phyloP scores from a whole-genome alignment of 176 grass and related monocot species.

The Saccharum officinarum region DNA sequence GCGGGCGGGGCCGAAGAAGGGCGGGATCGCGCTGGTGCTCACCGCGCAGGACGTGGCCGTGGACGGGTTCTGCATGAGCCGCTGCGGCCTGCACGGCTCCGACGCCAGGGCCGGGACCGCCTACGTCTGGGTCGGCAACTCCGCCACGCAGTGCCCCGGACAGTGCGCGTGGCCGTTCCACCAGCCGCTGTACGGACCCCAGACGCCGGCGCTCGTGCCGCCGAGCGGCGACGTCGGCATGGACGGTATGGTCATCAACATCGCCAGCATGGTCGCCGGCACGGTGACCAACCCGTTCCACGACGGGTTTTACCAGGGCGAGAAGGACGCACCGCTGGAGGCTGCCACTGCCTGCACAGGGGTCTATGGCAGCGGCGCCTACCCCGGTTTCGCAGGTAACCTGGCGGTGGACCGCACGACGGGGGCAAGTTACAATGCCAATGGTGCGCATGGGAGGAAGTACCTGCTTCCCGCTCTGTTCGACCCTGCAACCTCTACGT shows the following conservation, averaged over 20 bases:
- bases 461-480: constrained; percentile 73
- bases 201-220: constrained; percentile 56
- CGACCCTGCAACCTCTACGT: constrained; percentile 58
- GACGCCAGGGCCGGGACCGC: constrained; percentile 12
- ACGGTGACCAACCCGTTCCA: constrained; percentile 72
- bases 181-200: constrained; percentile 74
- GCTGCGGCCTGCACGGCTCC: constrained; percentile 64
- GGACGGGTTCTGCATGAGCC: constrained; percentile 81
- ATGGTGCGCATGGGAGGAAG: constrained; percentile 67
- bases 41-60: constrained; percentile 77
- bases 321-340: constrained; percentile 65
- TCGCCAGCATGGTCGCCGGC: constrained; percentile 73
- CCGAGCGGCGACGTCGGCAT: constrained; percentile 68
- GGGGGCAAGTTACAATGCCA: constrained; percentile 78
- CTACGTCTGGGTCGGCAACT: constrained; percentile 76
- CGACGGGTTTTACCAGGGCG: constrained; percentile 73
- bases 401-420: constrained; percentile 51
- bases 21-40: constrained; percentile 62
- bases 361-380: constrained; percentile 65
- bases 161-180: constrained; percentile 96
- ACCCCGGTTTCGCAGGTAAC: constrained; percentile 70
- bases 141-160: constrained; percentile 64
- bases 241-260: constrained; percentile 81
- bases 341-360: constrained; percentile 75
- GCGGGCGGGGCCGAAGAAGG: not conserved